Evolutionary conservation across 208 protist species (phyloP).

Genomic region (Leishmania aethiopica): DNA sequence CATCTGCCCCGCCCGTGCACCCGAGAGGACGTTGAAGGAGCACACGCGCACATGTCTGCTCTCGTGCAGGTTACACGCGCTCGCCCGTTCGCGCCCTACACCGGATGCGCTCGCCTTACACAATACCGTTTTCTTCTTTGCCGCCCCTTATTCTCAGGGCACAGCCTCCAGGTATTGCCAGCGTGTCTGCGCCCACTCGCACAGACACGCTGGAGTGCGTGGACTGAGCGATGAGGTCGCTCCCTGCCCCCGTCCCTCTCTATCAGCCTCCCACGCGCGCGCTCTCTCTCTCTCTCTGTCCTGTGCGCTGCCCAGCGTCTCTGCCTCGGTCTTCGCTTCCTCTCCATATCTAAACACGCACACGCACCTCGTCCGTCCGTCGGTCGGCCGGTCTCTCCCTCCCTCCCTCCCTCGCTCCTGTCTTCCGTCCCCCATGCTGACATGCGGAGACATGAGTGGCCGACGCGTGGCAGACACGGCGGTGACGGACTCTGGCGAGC

Average conservation of each 20-base stretch:
- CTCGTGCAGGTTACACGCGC: background rate
- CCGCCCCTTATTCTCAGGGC: background rate
- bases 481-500: background rate
- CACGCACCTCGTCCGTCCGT: background rate
- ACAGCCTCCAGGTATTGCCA: background rate
- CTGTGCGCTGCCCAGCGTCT: background rate
- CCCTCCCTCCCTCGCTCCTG: background rate
- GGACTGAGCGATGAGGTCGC: background rate
- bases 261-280: background rate
- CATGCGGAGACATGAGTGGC: slow-evolving; percentile 3
- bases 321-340: background rate
- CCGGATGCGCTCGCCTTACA: background rate
- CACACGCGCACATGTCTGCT: background rate
- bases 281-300: background rate
- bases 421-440: background rate
- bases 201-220: background rate
- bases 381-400: background rate
- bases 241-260: background rate
- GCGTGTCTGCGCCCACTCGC: too few species aligned
- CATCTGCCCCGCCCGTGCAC: background rate
- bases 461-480: background rate
- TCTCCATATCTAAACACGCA: background rate
- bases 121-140: background rate
- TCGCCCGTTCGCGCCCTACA: background rate
- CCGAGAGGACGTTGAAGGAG: background rate